These are phyloP conservation scores for Helminthosporium solani DNA, from an alignment of 2,329 filamentous ascomycete genomes.

Conservation along the genomic window DNA sequence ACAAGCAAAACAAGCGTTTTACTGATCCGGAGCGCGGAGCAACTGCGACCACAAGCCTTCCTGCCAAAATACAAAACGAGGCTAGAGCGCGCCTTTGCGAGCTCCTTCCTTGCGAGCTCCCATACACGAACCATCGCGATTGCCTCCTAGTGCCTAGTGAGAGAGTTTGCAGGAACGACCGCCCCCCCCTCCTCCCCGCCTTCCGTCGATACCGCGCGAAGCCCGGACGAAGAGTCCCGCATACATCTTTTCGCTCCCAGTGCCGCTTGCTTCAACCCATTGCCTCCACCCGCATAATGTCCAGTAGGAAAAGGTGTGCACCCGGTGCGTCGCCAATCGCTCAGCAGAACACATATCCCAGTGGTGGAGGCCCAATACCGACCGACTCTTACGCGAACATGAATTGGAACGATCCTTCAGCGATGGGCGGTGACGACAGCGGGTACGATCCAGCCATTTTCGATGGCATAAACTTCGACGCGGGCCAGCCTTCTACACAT, in stretches of 20 bases:
- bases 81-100: conserved; percentile 2
- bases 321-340: conserved; percentile 68
- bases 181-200: neutral
- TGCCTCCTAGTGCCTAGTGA: neutral
- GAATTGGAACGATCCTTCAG: conserved; percentile 34
- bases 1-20: conserved; percentile 14
- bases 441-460: conserved; percentile 42
- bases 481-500: conserved; percentile 20
- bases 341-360: conserved; percentile 53
- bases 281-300: conserved; percentile 19
- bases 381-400: conserved; percentile 36
- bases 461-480: conserved; percentile 36
- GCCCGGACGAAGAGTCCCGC: neutral
- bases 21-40: conserved; percentile 17
- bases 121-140: neutral
- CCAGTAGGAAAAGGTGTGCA: conserved; percentile 68
- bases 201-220: neutral
- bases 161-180: neutral
- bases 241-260: neutral
- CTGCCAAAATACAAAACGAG: conserved; percentile 10
- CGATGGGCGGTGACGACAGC: conserved; percentile 21
- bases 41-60: conserved; percentile 11
- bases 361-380: conserved; percentile 42
- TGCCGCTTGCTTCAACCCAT: neutral
- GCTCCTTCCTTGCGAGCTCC: conserved; percentile 4